Evolutionary conservation across 768 basidiomycete species (phyloP), one percentile per base, ranked within the genome.

Genomic region (Lactarius evosmus): DNA sequence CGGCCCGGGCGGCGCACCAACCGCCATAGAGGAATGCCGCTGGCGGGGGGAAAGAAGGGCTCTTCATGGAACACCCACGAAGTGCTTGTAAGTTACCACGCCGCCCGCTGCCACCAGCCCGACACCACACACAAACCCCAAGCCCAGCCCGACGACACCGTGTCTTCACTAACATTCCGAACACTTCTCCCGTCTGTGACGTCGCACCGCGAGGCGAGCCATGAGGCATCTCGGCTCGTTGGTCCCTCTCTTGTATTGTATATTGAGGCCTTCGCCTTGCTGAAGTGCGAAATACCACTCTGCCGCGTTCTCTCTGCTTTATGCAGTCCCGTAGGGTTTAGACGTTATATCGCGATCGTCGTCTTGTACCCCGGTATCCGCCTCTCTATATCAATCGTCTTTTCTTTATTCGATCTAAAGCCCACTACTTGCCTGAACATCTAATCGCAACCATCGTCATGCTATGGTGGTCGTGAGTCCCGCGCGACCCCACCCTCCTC

Each of bases 1-100:
- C 62, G 75, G 73, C 32, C 78, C 70, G 3, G 74, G 71, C 60
- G 56, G 69, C 29, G 67, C 61, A 9, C 72, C 69, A 34, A 70
- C 55, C 17, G 54, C 30, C 29, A 11, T 33, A n/a, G 54, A 33
- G 27, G 17, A 56, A 36, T 17, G 22, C 56, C 33, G 56, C 22
- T 6, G 33, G 32, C 30, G n/a, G 25, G 38, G 58, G 36, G 44
- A 27, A n/a, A n/a, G 12, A 17, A 34, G 30, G 19, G 63, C 27
- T 5, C 33, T 52, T 60, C n/a, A 29, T 60, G 40, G 7, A 52
- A 58, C 33, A 25, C 46, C 36, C 22, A 49, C 46, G 46, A 49
- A 49, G 17, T 38, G 36, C 40, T 41, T 5, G 44, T 12, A 46
- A 3, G 11, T 9, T 46, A 44, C 1, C 9, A 36, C 3, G 1